Base-by-base conservation (phyloP, 768 basidiomycete species). In the Pholiota microspora region DNA sequence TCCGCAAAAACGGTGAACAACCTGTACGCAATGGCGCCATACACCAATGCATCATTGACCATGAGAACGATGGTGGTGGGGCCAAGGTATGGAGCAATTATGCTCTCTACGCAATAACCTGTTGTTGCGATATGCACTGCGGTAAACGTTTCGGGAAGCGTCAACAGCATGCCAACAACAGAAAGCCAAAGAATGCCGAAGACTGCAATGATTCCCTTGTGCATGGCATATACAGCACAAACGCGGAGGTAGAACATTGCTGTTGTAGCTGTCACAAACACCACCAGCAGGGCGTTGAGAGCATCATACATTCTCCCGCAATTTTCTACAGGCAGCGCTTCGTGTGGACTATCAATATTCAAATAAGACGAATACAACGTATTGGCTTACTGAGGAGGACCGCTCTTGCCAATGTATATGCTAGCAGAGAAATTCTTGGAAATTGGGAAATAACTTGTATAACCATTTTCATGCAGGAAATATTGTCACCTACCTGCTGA, bases 131-230 rank as follows among this genome's bases (percentile, higher is more conserved):
- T 55, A 36, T 57, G 55, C 1, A 64, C 60, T 0, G 66, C 64
- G 1, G 61, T 57, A 16, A 71, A 40, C 9, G 67, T 60, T 8
- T 56, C 47, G 12, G 59, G 62, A 18, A 70, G 23, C 7, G 53
- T 58, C 25, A 40, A 24, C 1, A 46, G 25, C 57, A 60, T 58
- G 21, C 45, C 59, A 23, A 57, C 51, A 2, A 64, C 63, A 1
- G 50, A 55, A 2, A 72, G 62, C 70, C 69, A 73, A 5, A 69
- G 54, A 16, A 65, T n/a, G 18, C 62, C 64, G 54, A 69, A 72
- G 16, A 61, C 31, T 1, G 57, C 31, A 13, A 61, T 46, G 31
- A 69, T 56, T 12, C 46, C 38, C 12, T 51, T 57, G 23, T 61
- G 49, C 42, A 59, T 58, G 23, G 46, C 34, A 45, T 59, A 70